Conservation (phyloP, 2,329 filamentous ascomycete species). For the Colletotrichum echinochloae region DNA sequence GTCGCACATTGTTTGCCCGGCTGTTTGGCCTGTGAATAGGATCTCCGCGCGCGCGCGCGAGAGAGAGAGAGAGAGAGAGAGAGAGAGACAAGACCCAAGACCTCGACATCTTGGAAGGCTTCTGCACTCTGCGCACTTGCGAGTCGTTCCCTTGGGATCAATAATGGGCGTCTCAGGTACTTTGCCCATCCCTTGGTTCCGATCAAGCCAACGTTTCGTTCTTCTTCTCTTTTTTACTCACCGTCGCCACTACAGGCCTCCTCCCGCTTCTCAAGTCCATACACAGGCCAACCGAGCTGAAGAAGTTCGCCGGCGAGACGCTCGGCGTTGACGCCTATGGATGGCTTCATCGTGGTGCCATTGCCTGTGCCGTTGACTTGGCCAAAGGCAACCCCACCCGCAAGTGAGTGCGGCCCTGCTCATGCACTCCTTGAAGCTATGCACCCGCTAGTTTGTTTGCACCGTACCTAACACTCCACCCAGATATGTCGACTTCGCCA, state of each 20-base stretch:
- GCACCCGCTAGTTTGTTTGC: background rate
- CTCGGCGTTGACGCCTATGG: constrained; percentile 97
- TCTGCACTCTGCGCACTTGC: constrained; percentile 12
- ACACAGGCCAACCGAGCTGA: constrained; percentile 87
- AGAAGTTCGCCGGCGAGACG: constrained; percentile 87
- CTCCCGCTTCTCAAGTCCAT: constrained; percentile 96
- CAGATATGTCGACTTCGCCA: constrained; percentile 89
- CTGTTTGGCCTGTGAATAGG: constrained; percentile 31
- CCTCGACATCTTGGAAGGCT: background rate
- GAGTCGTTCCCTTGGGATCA: constrained; percentile 23
- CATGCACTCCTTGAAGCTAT: background rate
- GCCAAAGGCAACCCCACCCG: constrained; percentile 88
- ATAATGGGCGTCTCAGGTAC: constrained; percentile 43
- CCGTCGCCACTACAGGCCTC: constrained; percentile 72
- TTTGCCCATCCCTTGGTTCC: constrained; percentile 28
- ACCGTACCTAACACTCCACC: constrained; percentile 23
- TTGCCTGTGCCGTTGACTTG: constrained; percentile 90
- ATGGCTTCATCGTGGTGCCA: constrained; percentile 95
- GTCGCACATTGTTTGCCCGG: constrained; percentile 7
- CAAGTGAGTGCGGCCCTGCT: constrained; percentile 70
- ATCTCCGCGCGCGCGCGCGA: too few species aligned
- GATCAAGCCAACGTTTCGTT: background rate
- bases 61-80: constrained; percentile 23
- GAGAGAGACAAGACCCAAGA: constrained; percentile 16
- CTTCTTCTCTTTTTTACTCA: constrained; percentile 12